These are phyloP conservation scores for Diutina ranongensis DNA, from an alignment of 1,139 yeast genomes.

Conservation along the genomic window DNA sequence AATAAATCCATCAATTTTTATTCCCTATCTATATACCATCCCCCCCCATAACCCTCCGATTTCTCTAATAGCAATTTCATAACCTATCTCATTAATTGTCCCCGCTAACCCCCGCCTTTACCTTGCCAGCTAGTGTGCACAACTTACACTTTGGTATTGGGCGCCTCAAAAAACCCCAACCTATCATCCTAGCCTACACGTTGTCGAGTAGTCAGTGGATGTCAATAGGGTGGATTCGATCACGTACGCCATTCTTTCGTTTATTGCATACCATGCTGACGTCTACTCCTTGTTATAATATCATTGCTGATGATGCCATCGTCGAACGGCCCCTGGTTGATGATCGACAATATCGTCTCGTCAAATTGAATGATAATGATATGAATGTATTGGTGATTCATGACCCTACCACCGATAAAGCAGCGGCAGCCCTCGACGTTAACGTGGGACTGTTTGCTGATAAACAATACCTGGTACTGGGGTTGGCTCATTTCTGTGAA, in stretches of 20 bases:
- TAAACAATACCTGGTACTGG: conserved; percentile 55
- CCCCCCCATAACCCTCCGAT: too few species aligned
- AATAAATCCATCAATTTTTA: too few species aligned
- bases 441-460: conserved; percentile 86
- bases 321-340: conserved; percentile 58
- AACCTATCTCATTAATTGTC: too few species aligned
- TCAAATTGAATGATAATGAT: conserved; percentile 49
- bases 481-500: conserved; percentile 95
- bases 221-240: conserved; percentile 3
- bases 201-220: conserved; percentile 2
- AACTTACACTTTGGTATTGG: neutral
- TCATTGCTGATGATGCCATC: conserved; percentile 7
- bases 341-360: conserved; percentile 60
- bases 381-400: conserved; percentile 68
- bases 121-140: neutral
- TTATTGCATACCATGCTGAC: neutral
- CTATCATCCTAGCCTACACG: neutral
- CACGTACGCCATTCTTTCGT: neutral
- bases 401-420: conserved; percentile 78
- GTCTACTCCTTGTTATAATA: neutral
- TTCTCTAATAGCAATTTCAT: too few species aligned
- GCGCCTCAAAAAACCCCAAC: neutral
- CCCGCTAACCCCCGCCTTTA: neutral
- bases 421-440: conserved; percentile 90
- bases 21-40: too few species aligned